Evolutionary conservation across 2,329 filamentous ascomycete species (phyloP), one percentile per base, ranked within the genome.

Genomic region (Pyrenochaeta sp.): DNA sequence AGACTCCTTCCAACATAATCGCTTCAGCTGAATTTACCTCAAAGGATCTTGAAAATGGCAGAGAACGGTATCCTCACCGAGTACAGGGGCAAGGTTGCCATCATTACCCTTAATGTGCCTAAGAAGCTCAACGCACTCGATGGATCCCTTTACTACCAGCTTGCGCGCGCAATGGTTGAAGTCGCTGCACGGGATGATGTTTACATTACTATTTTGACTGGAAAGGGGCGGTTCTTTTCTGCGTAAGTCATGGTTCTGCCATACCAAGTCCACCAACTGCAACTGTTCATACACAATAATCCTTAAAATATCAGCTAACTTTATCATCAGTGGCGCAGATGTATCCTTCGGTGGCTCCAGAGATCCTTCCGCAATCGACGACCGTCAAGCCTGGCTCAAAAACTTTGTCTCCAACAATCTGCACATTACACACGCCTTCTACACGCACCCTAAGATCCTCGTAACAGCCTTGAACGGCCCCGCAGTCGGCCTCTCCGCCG

Each of bases 391-490:
- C 66, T 89, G 88, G 81, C 85, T 96, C 36, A 83, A 85, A 50
- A 82, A 76, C 72, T 96, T 98, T 79, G 90, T 92, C 10, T 83
- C 90, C 66, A 90, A 91, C 83, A 98, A 98, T 83, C 86, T 97
- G 55, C 91, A 96, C 84, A 86, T 92, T 70, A 95, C 93, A 2
- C 90, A 92, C 69, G 90, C 92, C 68, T 97, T 98, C 82, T 93
- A 95, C 82, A 89, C 88, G 13, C 95, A 98, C 80, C 91, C 93
- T 69, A 97, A 98, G 81, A 91, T 98, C 79, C 90, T 98, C 25
- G 86, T 98, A 59, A 89, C 90, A 0, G 95, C 92, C 0, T 88
- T 98, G 65, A 98, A 98, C 80, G 95, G 94, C 2, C 95, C 95
- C 5, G 93, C 89, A 10, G 85, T 99, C 52, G 95, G 95, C 5